Evolutionary conservation across 2,329 filamentous ascomycete genomes (phyloP).

Genomic region (Calonectria pteridis): DNA sequence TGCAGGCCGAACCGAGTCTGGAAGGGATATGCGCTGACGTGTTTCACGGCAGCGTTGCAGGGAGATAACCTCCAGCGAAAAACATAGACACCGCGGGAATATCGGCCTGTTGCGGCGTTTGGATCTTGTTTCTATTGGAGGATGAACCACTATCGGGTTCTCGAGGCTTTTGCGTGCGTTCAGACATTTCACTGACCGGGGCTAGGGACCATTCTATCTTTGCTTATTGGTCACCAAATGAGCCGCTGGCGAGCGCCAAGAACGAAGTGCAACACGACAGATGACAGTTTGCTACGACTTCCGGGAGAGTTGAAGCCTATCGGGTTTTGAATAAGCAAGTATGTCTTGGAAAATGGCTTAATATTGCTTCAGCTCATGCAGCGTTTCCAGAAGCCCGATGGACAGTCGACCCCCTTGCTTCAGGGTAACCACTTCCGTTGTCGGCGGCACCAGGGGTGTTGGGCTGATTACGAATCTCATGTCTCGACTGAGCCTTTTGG

Average conservation of each 20-base stretch:
- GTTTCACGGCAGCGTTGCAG: not conserved
- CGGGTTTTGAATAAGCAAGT: not conserved
- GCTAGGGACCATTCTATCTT: not conserved
- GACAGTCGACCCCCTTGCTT: not conserved
- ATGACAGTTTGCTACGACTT: too few species aligned
- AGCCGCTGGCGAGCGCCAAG: not conserved
- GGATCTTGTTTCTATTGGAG: not conserved
- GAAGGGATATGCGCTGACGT: not conserved
- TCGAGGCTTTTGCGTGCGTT: not conserved
- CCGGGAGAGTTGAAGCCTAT: too few species aligned
- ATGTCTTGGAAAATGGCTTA: not conserved
- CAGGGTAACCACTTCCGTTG: not conserved
- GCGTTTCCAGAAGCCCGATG: not conserved
- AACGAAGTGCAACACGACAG: not conserved
- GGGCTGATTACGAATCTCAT: not conserved
- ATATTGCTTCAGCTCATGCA: not conserved
- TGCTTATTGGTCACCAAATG: not conserved
- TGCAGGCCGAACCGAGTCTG: not conserved
- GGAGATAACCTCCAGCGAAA: not conserved
- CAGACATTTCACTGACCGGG: not conserved
- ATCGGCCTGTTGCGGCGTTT: not conserved
- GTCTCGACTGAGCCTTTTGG: not conserved
- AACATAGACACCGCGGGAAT: not conserved
- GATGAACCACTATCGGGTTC: not conserved
- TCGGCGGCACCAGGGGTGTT: not conserved